Percentiles rank a stretch among this genome's conserved stretches.
phyloP scores from a whole-genome alignment of 768 basidiomycete genomes.

The Solioccasus polychromus region DNA sequence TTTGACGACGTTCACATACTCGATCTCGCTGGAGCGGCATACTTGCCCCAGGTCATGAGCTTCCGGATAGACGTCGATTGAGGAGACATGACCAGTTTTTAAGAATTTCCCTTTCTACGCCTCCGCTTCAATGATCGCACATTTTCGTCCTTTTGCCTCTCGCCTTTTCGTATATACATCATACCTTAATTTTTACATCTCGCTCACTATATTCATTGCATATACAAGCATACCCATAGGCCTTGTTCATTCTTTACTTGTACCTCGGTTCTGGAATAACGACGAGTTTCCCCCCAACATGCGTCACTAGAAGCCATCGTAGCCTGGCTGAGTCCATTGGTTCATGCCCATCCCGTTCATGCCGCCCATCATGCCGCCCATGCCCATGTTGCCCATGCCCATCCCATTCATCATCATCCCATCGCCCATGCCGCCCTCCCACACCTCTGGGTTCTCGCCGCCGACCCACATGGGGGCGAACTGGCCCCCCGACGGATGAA shows the following conservation, averaged over 20 bases:
- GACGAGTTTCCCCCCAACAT: no score
- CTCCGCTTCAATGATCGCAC: no score
- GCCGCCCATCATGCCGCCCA: conserved; percentile 31
- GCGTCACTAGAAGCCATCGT: conserved; percentile 32
- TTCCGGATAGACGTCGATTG: conserved; percentile 52
- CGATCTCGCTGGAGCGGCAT: conserved; percentile 84
- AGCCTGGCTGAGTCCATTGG: conserved; percentile 35
- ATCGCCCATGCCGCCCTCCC: conserved; percentile 38
- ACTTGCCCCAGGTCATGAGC: conserved; percentile 86
- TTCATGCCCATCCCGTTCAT: conserved; percentile 41
- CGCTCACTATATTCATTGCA: conserved; percentile 22
- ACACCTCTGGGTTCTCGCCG: conserved; percentile 32
- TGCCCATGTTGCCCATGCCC: conserved; percentile 34
- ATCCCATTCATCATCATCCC: conserved; percentile 44
- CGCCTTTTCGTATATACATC: conserved; percentile 48
- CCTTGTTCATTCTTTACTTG: conserved; percentile 6
- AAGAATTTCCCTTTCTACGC: no score
- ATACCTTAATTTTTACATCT: conserved; percentile 27
- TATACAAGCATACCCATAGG: conserved; percentile 25
- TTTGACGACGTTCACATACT: conserved; percentile 85
- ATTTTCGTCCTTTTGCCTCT: conserved; percentile 8
- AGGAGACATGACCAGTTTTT: conserved; percentile 3
- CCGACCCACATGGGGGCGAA: conserved; percentile 36
- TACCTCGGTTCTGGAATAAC: conserved; percentile 6
- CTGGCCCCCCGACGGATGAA: conserved; percentile 20